phyloP scores from a whole-genome alignment of 2,329 filamentous ascomycete genomes.

The Pseudogymnoascus sp. region DNA sequence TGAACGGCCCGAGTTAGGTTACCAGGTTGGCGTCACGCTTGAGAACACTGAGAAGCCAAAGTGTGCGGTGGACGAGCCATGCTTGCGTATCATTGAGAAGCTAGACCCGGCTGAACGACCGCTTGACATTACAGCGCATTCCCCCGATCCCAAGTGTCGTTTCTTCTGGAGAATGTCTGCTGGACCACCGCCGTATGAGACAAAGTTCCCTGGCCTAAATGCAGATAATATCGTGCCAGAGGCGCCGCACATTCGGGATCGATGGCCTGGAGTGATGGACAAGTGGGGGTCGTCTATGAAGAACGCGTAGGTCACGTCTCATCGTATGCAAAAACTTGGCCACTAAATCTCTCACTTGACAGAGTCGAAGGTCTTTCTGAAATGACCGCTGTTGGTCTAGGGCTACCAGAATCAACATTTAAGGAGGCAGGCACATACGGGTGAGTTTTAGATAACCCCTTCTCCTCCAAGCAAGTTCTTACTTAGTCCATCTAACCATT shows the following conservation, averaged over 20 bases:
- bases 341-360: constrained; percentile 28
- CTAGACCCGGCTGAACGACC: constrained; percentile 49
- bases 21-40: constrained; percentile 56
- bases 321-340: constrained; percentile 55
- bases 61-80: constrained; percentile 56
- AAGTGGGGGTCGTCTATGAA: constrained; percentile 45
- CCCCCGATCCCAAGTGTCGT: constrained; percentile 54
- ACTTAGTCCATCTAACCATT: constrained; percentile 19
- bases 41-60: constrained; percentile 58
- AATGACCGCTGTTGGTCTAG: constrained; percentile 52
- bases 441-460: constrained; percentile 18
- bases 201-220: constrained; percentile 49
- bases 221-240: constrained; percentile 48
- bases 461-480: background rate
- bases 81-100: constrained; percentile 48
- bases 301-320: constrained; percentile 45
- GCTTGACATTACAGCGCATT: constrained; percentile 49
- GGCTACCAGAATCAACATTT: constrained; percentile 45
- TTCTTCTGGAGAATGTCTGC: constrained; percentile 56
- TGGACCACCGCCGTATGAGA: constrained; percentile 46
- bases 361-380: constrained; percentile 36
- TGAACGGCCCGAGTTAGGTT: constrained; percentile 51
- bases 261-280: background rate
- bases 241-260: constrained; percentile 39
- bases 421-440: constrained; percentile 43